Base-by-base conservation (phyloP, 1,284 basidiomycete genomes). In the Pseudozyma tsukubaensis region DNA sequence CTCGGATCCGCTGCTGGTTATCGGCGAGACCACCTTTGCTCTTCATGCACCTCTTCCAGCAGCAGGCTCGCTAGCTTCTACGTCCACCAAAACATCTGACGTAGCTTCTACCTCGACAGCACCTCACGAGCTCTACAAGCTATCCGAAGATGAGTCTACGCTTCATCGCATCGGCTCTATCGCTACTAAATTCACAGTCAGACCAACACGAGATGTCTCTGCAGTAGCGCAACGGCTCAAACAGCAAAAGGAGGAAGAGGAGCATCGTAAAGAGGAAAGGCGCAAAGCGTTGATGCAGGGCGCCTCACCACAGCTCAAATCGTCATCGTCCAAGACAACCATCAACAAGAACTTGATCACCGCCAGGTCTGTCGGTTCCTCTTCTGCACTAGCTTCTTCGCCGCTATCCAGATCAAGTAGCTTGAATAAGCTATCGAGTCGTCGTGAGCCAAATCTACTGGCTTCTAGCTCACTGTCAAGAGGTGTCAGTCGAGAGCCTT, bases 181-280 rank as follows among this genome's bases (percentile, higher is more conserved):
- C 32, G 32, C 54, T n/a, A 50, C 65, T 12, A 76, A 76, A 55
- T 50, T 72, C 19, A 52, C 65, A 1, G 69, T 76, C 35, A 68
- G 64, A 34, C 69, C 73, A 0, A 65, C 61, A 14, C 52, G 61
- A 5, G 65, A 72, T 59, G 60, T 65, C 21, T 68, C 68, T n/a
- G 59, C 69, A 3, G 65, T 63, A 1, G 68, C 73, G 4, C 64
- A 68, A 29, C 60, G 73, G 2, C 69, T 76, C 44, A 76, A 76
- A 39, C 69, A 76, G 45, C 64, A 72, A 21, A 59, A 62, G 42
- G 73, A 76, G 39, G 73, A 76, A 35, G 65, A 72, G 18, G 69
- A 76, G 19, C 69, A 64, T 13, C 64, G 69, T 44, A 76, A 69
- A 37, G 59, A 75, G 21, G 69, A 76, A 32, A 19, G 73, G 16